Conservation (phyloP, 129 eudicot species). For the Oenanthe sinensis region DNA sequence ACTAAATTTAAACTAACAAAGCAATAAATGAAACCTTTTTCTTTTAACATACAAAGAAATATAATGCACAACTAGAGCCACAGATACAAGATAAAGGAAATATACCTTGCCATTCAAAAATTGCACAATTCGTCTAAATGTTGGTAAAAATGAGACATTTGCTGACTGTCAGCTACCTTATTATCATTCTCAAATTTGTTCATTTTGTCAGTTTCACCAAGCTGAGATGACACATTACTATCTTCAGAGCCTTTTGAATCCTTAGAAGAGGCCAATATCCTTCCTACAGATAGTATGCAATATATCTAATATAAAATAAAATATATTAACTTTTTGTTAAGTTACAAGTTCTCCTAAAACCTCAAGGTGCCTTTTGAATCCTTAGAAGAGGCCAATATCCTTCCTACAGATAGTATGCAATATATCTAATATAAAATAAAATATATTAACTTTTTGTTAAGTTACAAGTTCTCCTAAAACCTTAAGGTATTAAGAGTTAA, state of each 20-base stretch:
- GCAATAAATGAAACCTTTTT: neutral
- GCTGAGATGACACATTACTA: conserved; percentile 14
- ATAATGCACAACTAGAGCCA: neutral
- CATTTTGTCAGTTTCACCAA: conserved; percentile 19
- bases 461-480: no score
- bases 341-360: no score
- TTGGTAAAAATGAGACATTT: conserved; percentile 67
- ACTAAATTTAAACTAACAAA: neutral
- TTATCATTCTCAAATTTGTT: conserved; percentile 9
- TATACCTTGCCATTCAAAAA: conserved; percentile 76
- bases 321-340: no score
- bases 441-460: no score
- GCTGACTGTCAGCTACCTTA: conserved; percentile 24
- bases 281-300: conserved; percentile 36
- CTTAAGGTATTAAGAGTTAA: no score
- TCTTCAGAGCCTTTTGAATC: conserved; percentile 28
- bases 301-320: neutral
- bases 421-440: neutral
- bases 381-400: conserved; percentile 52
- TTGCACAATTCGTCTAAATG: conserved; percentile 80
- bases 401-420: conserved; percentile 36
- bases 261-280: conserved; percentile 52
- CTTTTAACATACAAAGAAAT: neutral
- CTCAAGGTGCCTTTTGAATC: conserved; percentile 29
- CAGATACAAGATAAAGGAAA: neutral